Evolutionary conservation across 805 yeast genomes (phyloP).

Genomic region (Starmerella etchellsii): DNA sequence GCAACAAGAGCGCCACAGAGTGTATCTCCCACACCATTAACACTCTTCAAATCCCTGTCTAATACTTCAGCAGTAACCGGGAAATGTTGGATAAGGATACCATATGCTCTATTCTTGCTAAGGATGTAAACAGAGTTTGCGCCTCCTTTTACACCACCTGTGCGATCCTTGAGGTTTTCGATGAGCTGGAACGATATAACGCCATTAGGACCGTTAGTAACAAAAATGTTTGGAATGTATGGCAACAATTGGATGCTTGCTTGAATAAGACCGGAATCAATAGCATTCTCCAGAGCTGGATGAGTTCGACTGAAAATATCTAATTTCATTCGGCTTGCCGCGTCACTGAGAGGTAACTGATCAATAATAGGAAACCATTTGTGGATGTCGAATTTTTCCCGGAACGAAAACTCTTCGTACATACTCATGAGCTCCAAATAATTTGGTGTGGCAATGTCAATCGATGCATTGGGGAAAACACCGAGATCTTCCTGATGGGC

Average conservation of each 20-base stretch:
- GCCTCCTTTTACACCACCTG: slow-evolving; percentile 20
- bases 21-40: slow-evolving; percentile 85
- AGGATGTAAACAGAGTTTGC: slow-evolving; percentile 18
- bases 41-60: slow-evolving; percentile 40
- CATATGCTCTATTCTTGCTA: slow-evolving; percentile 26
- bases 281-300: slow-evolving; percentile 24
- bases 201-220: slow-evolving; percentile 60
- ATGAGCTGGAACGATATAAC: slow-evolving; percentile 35
- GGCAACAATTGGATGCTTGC: slow-evolving; percentile 65
- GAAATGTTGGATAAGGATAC: slow-evolving; percentile 53
- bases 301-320: slow-evolving; percentile 19
- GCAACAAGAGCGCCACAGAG: slow-evolving; percentile 52
- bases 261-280: slow-evolving; percentile 36
- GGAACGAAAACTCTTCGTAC: slow-evolving; percentile 36
- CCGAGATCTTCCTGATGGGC: slow-evolving; percentile 27
- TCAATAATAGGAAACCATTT: slow-evolving; percentile 69
- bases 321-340: slow-evolving; percentile 23
- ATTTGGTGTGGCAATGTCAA: slow-evolving; percentile 55
- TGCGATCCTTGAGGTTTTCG: slow-evolving; percentile 20
- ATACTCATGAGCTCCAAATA: slow-evolving; percentile 45
- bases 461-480: slow-evolving; percentile 37
- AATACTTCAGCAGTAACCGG: slow-evolving; percentile 29
- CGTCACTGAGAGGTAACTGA: slow-evolving; percentile 34
- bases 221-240: slow-evolving; percentile 48
- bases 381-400: slow-evolving; percentile 39